Base-by-base conservation (phyloP, 1,284 basidiomycete species). In the Singerocomus inundabilis region DNA sequence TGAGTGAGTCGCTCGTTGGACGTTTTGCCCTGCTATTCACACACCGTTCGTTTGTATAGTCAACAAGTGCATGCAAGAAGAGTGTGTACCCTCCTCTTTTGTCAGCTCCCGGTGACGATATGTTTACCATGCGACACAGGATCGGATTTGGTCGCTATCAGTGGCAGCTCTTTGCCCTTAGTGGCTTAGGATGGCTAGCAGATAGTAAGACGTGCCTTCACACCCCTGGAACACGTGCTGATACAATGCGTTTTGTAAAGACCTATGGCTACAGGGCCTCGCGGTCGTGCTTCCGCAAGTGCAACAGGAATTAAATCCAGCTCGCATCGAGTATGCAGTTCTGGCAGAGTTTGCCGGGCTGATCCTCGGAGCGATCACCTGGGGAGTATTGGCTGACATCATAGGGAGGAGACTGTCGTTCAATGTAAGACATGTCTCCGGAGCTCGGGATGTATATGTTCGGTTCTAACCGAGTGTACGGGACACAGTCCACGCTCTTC, bases 71-170 rank as follows among this genome's bases (percentile, higher is more conserved):
- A 52, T 78, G 57, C 74, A 77, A 58, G 66, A 74, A 41, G 77
- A 78, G 75, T 77, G 34, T 11, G 70, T 64, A 10, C 25, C 41
- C n/a, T n/a, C n/a, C n/a, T n/a, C n/a, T n/a, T 28, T 41, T 41
- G 30, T 30, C 46, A 37, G 51, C 46, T 42, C 48, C 37, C n/a
- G 1, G 7, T 35, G 38, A 33, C 41, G 29, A 30, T 33, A 34
- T 37, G 29, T 28, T 50, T 32, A 58, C 30, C n/a, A 25, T 16
- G 18, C 38, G 33, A 2, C n/a, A 44, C 49, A 78, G 76, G 51
- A 79, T 85, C 49, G 82, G 83, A 18, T 83, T 81, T 51, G 82
- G 83, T 13, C 70, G 71, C 45, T 85, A 82, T 66, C 82, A 85
- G 59, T 68, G 72, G 54, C 78, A 82, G 64, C 71, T 85, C 31